Percentiles rank a stretch among this genome's conserved stretches.
Evolutionary conservation across 345 rosid genomes (phyloP).

Genomic region (Eucalyptus pumila): DNA sequence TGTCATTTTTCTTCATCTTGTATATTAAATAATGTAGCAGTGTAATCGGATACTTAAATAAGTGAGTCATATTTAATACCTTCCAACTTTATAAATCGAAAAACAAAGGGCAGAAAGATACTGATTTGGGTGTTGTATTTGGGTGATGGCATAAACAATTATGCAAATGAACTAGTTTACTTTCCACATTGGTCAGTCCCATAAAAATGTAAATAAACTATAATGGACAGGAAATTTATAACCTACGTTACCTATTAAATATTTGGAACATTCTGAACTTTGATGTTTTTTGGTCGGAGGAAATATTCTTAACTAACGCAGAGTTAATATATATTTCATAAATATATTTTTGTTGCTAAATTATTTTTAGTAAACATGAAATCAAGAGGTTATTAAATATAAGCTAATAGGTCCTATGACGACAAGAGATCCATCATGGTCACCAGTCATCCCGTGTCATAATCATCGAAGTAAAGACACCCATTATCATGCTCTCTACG

Average conservation of each 20-base stretch:
- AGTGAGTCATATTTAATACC: neutral
- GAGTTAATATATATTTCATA: neutral
- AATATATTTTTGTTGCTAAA: neutral
- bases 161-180: neutral
- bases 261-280: neutral
- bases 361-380: neutral
- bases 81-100: neutral
- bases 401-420: neutral
- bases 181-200: neutral
- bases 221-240: neutral
- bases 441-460: neutral
- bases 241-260: neutral
- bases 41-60: neutral
- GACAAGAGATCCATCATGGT: neutral
- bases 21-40: neutral
- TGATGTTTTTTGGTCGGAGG: neutral
- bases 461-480: neutral
- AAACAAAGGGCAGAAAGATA: neutral
- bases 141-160: neutral
- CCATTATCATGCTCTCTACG: neutral
- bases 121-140: neutral
- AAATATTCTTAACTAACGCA: neutral
- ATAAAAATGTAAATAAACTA: neutral
- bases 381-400: neutral
- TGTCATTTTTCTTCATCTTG: neutral